These are phyloP conservation scores for Komagataella phaffii DNA, from an alignment of 805 yeast species.

Conservation along the genomic window DNA sequence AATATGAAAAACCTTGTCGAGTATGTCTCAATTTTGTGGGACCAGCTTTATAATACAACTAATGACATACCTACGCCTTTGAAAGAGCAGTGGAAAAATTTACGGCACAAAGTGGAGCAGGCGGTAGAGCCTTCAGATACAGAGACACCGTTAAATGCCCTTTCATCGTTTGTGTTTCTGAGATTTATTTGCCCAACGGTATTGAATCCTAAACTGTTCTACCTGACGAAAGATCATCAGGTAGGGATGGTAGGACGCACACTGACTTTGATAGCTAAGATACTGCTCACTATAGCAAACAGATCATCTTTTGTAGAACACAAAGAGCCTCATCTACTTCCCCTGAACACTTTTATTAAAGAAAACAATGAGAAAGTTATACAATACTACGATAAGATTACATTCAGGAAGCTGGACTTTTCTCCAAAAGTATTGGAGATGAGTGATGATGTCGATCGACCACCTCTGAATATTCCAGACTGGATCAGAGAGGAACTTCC, in stretches of 20 bases:
- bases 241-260: conserved; percentile 64
- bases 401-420: conserved; percentile 56
- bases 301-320: conserved; percentile 57
- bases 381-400: conserved; percentile 61
- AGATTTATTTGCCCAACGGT: conserved; percentile 87
- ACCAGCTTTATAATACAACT: conserved; percentile 45
- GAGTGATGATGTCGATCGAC: conserved; percentile 39
- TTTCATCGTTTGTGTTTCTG: conserved; percentile 74
- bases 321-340: conserved; percentile 71
- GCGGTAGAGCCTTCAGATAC: conserved; percentile 41
- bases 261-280: conserved; percentile 69
- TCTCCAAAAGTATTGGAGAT: conserved; percentile 36
- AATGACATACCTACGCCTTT: conserved; percentile 65
- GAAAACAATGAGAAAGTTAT: conserved; percentile 41
- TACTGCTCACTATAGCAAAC: conserved; percentile 67
- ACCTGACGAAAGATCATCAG: conserved; percentile 57
- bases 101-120: conserved; percentile 52
- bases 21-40: conserved; percentile 54
- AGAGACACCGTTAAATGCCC: conserved; percentile 47
- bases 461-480: conserved; percentile 42
- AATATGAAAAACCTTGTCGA: conserved; percentile 29
- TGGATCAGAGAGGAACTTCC: conserved; percentile 45
- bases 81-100: conserved; percentile 45
- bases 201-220: conserved; percentile 77
- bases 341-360: conserved; percentile 56